Percentiles rank a stretch among this genome's conserved stretches.
Conservation (phyloP, 176 grass and related monocot genomes). For the Zizania latifolia region DNA sequence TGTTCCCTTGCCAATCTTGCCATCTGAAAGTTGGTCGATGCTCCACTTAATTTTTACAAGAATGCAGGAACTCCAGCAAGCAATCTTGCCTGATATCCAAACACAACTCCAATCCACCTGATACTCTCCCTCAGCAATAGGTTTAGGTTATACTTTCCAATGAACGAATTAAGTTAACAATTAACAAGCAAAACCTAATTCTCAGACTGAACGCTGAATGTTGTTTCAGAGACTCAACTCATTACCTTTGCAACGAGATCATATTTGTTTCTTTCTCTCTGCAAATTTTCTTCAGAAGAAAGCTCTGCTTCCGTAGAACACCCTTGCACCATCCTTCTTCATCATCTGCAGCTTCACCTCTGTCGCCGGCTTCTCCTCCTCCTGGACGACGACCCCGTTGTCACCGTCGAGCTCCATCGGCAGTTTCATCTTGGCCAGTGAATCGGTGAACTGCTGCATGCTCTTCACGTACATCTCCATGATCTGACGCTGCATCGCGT, state of each 20-base stretch:
- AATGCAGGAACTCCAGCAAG: not conserved
- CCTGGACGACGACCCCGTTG: conserved; percentile 11
- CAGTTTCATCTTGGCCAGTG: conserved; percentile 67
- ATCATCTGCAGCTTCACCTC: conserved; percentile 36
- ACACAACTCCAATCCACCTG: not conserved
- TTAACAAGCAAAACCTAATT: conserved; percentile 11
- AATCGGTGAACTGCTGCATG: conserved; percentile 92
- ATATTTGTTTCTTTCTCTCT: not conserved
- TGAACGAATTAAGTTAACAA: conserved; percentile 18
- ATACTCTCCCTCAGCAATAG: not conserved
- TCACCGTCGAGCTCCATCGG: conserved; percentile 53
- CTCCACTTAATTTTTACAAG: not conserved
- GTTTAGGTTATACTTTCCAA: not conserved
- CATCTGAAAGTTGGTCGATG: not conserved
- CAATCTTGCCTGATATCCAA: not conserved
- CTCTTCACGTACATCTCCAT: conserved; percentile 93
- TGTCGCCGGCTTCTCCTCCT: conserved; percentile 31
- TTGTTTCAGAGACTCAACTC: not conserved
- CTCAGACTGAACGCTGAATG: not conserved
- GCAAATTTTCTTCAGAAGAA: conserved; percentile 62
- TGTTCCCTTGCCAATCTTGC: not conserved
- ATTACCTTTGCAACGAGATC: not conserved
- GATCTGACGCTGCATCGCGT: conserved; percentile 89
- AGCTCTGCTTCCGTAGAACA: conserved; percentile 95
- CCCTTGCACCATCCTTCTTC: conserved; percentile 70